These are phyloP conservation scores for Globisporangium barbulae DNA, from an alignment of 352 stramenopile genomes.

Conservation along the genomic window DNA sequence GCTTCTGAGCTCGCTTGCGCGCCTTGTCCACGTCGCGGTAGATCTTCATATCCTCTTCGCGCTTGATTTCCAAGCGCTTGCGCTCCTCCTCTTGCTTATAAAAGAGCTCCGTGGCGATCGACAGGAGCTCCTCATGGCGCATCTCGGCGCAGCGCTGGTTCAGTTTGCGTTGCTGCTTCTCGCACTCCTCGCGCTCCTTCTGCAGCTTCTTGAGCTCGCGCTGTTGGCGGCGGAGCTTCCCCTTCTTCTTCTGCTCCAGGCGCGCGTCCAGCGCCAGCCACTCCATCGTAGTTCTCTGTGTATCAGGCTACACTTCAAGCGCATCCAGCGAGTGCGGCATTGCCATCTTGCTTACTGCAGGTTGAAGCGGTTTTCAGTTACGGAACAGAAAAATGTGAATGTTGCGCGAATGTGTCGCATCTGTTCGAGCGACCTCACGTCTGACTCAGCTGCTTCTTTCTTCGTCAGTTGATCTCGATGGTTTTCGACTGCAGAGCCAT, in stretches of 20 bases:
- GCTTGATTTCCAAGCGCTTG: constrained; percentile 24
- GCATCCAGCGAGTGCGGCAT: background rate
- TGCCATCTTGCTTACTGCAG: background rate
- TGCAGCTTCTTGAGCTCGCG: constrained; percentile 37
- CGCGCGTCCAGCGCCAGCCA: constrained; percentile 44
- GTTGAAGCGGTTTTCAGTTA: constrained; percentile 12
- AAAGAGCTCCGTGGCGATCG: constrained; percentile 33
- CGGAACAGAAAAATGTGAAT: background rate
- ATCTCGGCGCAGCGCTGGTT: constrained; percentile 42
- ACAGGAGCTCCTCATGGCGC: constrained; percentile 47
- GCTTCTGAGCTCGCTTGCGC: constrained; percentile 23
- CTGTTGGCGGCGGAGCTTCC: constrained; percentile 42
- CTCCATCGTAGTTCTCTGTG: constrained; percentile 24
- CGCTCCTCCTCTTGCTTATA: constrained; percentile 24
- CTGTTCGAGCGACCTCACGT: background rate
- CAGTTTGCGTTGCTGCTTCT: constrained; percentile 33
- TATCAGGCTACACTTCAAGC: background rate
- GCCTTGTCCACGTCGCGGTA: constrained; percentile 24
- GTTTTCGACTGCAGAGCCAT: background rate
- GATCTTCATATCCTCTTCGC: constrained; percentile 36
- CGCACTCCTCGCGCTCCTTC: constrained; percentile 24
- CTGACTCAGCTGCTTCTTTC: background rate
- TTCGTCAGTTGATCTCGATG: background rate
- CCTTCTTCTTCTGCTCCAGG: constrained; percentile 45
- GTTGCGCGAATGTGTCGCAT: constrained; percentile 4